phyloP scores from a whole-genome alignment of 306 rosid species.

The Cercis canadensis region DNA sequence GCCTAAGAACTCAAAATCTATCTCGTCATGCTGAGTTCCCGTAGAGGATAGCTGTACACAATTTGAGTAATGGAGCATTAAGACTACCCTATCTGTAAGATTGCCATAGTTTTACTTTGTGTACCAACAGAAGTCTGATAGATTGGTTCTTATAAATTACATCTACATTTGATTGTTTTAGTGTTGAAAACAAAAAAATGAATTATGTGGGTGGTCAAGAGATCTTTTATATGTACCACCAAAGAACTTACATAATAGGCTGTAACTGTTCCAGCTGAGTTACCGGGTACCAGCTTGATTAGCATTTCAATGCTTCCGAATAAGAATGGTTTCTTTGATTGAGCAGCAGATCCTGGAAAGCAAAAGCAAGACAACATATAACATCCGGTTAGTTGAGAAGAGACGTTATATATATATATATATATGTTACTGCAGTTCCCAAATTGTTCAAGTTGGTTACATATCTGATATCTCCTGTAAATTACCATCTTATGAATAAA shows the following conservation, averaged over 20 bases:
- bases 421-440: neutral
- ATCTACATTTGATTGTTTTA: neutral
- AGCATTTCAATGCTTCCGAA: slow-evolving; percentile 74
- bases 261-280: slow-evolving; percentile 86
- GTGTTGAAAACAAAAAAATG: neutral
- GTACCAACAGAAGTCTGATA: neutral
- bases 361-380: slow-evolving; percentile 4
- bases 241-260: slow-evolving; percentile 74
- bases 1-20: slow-evolving; percentile 91
- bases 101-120: neutral
- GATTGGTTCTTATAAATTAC: no score
- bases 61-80: slow-evolving; percentile 27
- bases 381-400: no score
- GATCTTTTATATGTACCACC: neutral
- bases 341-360: slow-evolving; percentile 75
- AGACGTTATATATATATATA: neutral
- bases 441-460: neutral
- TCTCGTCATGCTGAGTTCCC: slow-evolving; percentile 77
- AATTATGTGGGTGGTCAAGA: neutral
- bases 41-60: slow-evolving; percentile 72
- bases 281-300: slow-evolving; percentile 71
- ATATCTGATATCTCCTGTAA: neutral
- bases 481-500: no score
- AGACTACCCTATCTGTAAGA: slow-evolving; percentile 10
- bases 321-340: slow-evolving; percentile 70